Evolutionary conservation across 495 filamentous ascomycete species (phyloP), one percentile per base, ranked within the genome.

Genomic region (Tricharina praecox): DNA sequence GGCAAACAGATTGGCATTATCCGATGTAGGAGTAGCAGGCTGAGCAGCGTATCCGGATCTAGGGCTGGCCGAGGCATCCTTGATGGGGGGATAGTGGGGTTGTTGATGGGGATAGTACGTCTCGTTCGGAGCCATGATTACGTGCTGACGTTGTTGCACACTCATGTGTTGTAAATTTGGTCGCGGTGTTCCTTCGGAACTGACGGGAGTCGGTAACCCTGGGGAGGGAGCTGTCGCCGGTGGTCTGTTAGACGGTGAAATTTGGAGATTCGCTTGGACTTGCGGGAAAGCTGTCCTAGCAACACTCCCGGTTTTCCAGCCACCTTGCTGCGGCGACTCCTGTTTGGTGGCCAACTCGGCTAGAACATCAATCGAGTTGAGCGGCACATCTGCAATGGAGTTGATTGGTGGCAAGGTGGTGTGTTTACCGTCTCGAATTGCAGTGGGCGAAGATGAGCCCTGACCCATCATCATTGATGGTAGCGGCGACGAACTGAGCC

Each of bases 361-460:
- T 46, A 61, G 50, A 44, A 60, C 53, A 28, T 60, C 58, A 16
- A 60, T 60, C 11, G 53, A 56, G 38, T 54, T 53, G 15, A 60
- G 45, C 11, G 56, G 50, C 24, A 52, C 56, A 19, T 60, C 47
- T 13, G 57, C 56, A 20, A 60, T 60, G 11, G 56, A 60, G 33
- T 53, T 53, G 15, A 60, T 48, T 11, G 56, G 50, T 23, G 57
- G 57, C 23, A 60, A 48, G 9, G 57, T 60, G 3, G 53, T 55
- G 32, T 60, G 53, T 18, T 50, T 52, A 37, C 50, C 56, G 21
- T 60, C 53, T n/a, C 26, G 41, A 45, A 23, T 43, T n/a, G n/a
- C n/a, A 41, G 33, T 39, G 15, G 46, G 35, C 19, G 34, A 33
- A 46, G 52, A 47, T n/a, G n/a, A n/a, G 40, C 41, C 30, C 47